Base-by-base conservation (phyloP, 148 eudicot genomes). In the Rhododendron molle region DNA sequence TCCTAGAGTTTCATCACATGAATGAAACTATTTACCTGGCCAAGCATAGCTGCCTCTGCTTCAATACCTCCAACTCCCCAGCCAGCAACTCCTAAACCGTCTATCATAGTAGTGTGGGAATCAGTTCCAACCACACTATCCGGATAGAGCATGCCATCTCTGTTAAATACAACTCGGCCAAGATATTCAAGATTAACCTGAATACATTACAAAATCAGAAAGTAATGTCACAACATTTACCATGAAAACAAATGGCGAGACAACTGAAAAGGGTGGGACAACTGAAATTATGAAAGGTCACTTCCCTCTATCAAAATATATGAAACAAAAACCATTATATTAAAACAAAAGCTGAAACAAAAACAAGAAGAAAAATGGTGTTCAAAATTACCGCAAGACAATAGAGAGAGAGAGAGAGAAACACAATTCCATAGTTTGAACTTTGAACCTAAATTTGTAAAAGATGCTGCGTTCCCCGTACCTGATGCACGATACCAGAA, bases 1-100 rank as follows among this genome's bases (percentile, higher is more conserved):
- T 78, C 60, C 40, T 14, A 5, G 32, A 67, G 50, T 26, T 47
- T 7, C 62, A 80, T 49, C 54, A n/a, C 73, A 36, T 36, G 16
- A 40, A 60, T 3, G 23, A 16, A 26, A 60, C 76, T 38, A 81
- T 82, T 88, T 78, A 97, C 99, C 96, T 97, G 99, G 52, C 99
- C 98, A 90, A 97, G 98, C 99, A 97, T 97, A 82, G 96, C 90
- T 32, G 99, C 95, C 89, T 97, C 99, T 85, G 99, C 99, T 87
- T 97, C 99, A 87, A 97, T 97, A 88, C 98, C 99, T 86, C 99
- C 98, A 78, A 95, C 98, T 87, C 99, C 99, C 99, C 99, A 97
- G 23, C 99, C 99, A 88, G 99, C 98, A 91, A 97, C 99, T 79
- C 99, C 99, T 30, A 97, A 88, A 38, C 99, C 99, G 83, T 97